A percentile compares a stretch with the other conserved stretches of the same genome.
Conservation (phyloP, 305 asterid genomes). For the Petunia hybrid region DNA sequence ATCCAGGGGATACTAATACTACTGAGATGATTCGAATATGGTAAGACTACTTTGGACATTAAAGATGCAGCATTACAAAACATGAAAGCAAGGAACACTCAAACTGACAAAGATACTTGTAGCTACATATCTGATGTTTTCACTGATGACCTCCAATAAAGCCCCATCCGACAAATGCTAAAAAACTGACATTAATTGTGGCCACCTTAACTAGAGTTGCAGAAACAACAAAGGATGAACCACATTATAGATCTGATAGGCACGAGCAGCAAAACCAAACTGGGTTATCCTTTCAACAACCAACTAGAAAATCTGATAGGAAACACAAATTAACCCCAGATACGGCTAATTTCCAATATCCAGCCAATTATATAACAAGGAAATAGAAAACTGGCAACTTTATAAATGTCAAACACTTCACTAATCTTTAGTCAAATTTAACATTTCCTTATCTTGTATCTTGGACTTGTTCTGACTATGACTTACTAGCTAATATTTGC, state of each 20-base stretch:
- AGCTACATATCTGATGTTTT: conserved; percentile 7
- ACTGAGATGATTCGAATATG: neutral
- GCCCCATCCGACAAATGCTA: neutral
- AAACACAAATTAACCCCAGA: neutral
- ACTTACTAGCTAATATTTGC: conserved; percentile 1
- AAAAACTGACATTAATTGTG: neutral
- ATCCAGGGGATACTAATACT: conserved; percentile 19
- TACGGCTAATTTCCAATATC: neutral
- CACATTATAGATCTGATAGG: conserved; percentile 11
- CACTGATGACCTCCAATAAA: neutral
- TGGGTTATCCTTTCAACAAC: neutral
- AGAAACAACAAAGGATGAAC: neutral
- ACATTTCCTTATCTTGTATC: neutral
- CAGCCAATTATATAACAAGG: neutral
- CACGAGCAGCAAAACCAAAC: neutral
- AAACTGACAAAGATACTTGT: conserved; percentile 1
- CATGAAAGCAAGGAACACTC: conserved; percentile 16
- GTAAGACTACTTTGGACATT: neutral
- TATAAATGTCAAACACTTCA: neutral
- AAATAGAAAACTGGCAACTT: neutral
- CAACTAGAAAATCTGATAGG: neutral
- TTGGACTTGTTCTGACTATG: neutral
- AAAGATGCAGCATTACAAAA: neutral
- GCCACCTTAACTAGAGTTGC: conserved; percentile 6
- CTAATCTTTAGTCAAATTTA: conserved; percentile 17